Evolutionary conservation across 2,329 filamentous ascomycete species (phyloP), one percentile per base, ranked within the genome.

Genomic region (Aspergillus glaucus): DNA sequence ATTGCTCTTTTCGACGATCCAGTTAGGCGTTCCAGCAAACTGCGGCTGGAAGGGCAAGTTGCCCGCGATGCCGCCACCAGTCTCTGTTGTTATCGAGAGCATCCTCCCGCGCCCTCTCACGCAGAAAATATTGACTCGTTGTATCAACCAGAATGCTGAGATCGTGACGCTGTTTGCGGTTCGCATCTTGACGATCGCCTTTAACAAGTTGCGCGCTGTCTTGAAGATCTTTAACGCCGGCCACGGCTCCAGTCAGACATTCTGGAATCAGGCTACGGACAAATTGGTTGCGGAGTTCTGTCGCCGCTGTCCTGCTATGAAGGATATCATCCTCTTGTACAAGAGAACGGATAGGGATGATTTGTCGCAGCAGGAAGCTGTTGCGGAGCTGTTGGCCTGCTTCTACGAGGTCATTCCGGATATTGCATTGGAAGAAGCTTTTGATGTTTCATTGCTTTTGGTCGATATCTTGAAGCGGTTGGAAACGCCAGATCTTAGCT

Each of bases 381-480:
- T 85, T n/a, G 86, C 86, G 50, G 85, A 87, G 55, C 72, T 96
- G 17, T 70, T 98, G 36, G 79, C 83, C 14, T 77, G 91, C n/a
- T 97, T 94, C 69, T 94, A 94, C 64, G 84, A 91, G 62, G 77
- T 87, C 2, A 78, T 89, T 7, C 91, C 93, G 2, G 84, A 88
- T 51, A 75, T 88, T 21, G 89, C 90, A 1, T 75, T 94, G 12
- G 84, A 86, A 55, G 86, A 90, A 57, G 93, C 87, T 55, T 93
- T 96, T 60, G 93, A 97, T 62, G 85, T 95, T 3, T 93, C 92
- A 0, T 74, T 86, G 0, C 78, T 86, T 17, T 76, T 98, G 14
- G 82, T 85, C 6, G 80, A 82, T 50, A 79, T 84, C 1, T 72
- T 97, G 42, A 75, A 79, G 48, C 76, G 77, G 28, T 68, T 88